phyloP scores from a whole-genome alignment of 805 yeast species.

The Starmerella powellii region DNA sequence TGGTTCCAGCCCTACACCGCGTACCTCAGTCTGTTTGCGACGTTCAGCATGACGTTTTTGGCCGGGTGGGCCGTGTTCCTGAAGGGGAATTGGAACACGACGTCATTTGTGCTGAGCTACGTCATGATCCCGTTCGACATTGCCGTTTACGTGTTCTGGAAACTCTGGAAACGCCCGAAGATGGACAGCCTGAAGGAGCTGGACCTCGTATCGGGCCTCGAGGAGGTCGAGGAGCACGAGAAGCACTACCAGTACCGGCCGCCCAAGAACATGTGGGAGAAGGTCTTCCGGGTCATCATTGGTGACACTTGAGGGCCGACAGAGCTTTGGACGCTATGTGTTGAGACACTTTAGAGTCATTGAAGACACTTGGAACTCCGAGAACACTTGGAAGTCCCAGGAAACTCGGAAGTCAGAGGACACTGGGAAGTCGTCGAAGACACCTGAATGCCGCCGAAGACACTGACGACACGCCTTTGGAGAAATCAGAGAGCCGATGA shows the following conservation, averaged over 20 bases:
- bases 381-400: too few relatives aligned
- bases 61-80: slow-evolving; percentile 63
- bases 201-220: slow-evolving; percentile 43
- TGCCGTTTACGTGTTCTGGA: slow-evolving; percentile 41
- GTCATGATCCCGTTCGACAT: slow-evolving; percentile 54
- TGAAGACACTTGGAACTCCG: neutral
- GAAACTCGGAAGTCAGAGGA: too few relatives aligned
- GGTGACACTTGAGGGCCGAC: slow-evolving; percentile 15
- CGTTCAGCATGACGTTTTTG: slow-evolving; percentile 42
- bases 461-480: too few relatives aligned
- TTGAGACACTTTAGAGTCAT: neutral
- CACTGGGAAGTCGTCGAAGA: too few relatives aligned
- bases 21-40: slow-evolving; percentile 36
- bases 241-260: slow-evolving; percentile 10
- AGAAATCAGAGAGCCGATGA: too few relatives aligned
- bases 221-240: slow-evolving; percentile 52
- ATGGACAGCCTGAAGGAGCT: slow-evolving; percentile 38
- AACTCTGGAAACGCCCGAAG: slow-evolving; percentile 39
- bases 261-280: slow-evolving; percentile 50
- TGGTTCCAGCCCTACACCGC: slow-evolving; percentile 53
- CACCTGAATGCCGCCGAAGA: too few relatives aligned
- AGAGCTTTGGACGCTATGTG: too few relatives aligned
- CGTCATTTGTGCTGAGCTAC: slow-evolving; percentile 56
- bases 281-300: slow-evolving; percentile 13
- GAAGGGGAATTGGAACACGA: slow-evolving; percentile 51